Conservation (phyloP, 805 yeast species). For the Kodamaea nitidulidarum region DNA sequence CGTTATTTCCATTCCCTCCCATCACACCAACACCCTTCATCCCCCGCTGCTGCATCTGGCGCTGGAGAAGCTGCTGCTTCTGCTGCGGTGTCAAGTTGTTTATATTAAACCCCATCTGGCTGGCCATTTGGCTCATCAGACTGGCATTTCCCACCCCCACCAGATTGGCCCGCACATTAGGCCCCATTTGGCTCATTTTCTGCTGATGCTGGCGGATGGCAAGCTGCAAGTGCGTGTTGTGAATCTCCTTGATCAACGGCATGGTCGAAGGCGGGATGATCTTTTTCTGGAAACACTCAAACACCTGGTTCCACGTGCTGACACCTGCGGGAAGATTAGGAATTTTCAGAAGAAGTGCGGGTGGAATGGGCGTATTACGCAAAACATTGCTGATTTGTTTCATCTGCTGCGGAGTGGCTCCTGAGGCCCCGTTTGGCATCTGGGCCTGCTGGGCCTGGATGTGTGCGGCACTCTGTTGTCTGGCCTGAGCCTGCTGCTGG, state of each 20-base stretch:
- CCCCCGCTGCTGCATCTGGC: conserved; percentile 29
- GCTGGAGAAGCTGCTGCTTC: conserved; percentile 34
- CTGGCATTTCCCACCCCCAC: conserved; percentile 4
- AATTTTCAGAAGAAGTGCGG: conserved; percentile 55
- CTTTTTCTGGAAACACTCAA: conserved; percentile 56
- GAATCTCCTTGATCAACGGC: conserved; percentile 60
- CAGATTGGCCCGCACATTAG: too few relatives aligned
- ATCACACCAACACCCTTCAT: not conserved
- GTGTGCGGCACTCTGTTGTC: conserved; percentile 50
- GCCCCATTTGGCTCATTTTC: conserved; percentile 23
- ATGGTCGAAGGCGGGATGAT: conserved; percentile 55
- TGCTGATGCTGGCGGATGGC: conserved; percentile 49
- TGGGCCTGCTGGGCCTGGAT: conserved; percentile 18
- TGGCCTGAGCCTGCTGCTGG: conserved; percentile 48
- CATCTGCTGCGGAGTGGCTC: conserved; percentile 24
- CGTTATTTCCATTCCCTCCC: too few relatives aligned
- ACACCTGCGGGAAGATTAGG: conserved; percentile 77
- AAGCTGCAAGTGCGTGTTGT: conserved; percentile 61
- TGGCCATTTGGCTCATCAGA: not conserved
- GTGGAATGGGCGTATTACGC: conserved; percentile 70
- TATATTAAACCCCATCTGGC: conserved; percentile 15
- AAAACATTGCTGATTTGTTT: conserved; percentile 42
- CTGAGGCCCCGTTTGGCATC: not conserved
- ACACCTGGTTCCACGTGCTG: conserved; percentile 77
- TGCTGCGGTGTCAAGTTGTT: conserved; percentile 32